Conservation (phyloP, 257 asterid species). For the Sherardia arvensis region DNA sequence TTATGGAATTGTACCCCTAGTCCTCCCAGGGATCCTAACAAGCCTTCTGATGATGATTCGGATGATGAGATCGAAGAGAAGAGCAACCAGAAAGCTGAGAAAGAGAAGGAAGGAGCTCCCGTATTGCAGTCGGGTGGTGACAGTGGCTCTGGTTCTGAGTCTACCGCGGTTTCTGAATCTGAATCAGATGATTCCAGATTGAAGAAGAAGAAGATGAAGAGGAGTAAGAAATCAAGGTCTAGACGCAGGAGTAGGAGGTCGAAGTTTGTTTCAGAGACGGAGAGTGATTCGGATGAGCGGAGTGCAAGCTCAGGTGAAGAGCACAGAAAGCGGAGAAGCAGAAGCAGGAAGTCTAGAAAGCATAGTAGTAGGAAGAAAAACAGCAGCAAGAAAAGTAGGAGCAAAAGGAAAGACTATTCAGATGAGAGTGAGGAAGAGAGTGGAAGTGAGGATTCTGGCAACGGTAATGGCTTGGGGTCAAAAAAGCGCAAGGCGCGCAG, state of each 20-base stretch:
- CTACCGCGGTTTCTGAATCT: constrained; percentile 35
- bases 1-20: constrained; percentile 90
- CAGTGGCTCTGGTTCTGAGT: constrained; percentile 39
- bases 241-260: constrained; percentile 35
- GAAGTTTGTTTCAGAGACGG: constrained; percentile 28
- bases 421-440: constrained; percentile 37
- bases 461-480: constrained; percentile 15
- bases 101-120: constrained; percentile 14
- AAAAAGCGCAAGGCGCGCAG: constrained; percentile 29
- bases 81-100: constrained; percentile 16
- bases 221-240: constrained; percentile 37
- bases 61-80: constrained; percentile 38
- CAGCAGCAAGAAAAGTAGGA: constrained; percentile 30
- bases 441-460: constrained; percentile 53
- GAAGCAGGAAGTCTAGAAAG: constrained; percentile 26
- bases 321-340: constrained; percentile 15
- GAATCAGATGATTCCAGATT: constrained; percentile 50
- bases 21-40: constrained; percentile 70
- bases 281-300: constrained; percentile 23
- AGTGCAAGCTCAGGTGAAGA: constrained; percentile 17
- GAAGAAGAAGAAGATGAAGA: constrained; percentile 27
- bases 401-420: constrained; percentile 30
- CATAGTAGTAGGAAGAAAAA: constrained; percentile 27
- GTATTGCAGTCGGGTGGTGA: constrained; percentile 20
- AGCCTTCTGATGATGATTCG: constrained; percentile 35